Conservation (phyloP, 306 rosid species). For the Quillaja saponaria region DNA sequence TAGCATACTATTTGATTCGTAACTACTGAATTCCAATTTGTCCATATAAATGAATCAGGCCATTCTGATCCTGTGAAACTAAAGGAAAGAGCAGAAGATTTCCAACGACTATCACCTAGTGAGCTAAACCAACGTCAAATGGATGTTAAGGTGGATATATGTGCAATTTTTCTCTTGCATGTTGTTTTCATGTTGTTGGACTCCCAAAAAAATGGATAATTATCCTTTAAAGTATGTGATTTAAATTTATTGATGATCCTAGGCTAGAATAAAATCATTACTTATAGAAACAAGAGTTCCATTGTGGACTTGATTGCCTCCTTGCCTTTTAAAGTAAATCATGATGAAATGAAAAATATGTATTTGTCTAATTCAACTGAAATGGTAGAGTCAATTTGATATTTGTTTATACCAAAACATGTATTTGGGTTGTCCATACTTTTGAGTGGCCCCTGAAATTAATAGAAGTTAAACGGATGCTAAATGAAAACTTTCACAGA, state of each 20-base stretch:
- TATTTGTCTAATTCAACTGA: no score
- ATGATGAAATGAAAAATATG: no score
- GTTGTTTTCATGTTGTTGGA: neutral
- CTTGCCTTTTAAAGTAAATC: neutral
- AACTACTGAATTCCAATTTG: neutral
- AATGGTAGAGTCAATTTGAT: no score
- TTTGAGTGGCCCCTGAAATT: no score
- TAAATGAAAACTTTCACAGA: no score
- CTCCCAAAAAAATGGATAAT: neutral
- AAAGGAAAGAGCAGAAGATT: constrained; percentile 62
- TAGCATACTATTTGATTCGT: neutral
- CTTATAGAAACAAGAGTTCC: no score
- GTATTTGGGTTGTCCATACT: no score
- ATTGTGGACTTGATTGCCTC: neutral
- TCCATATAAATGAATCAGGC: constrained; percentile 40
- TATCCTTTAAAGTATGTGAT: neutral
- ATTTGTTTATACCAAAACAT: no score
- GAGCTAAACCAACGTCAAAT: constrained; percentile 60
- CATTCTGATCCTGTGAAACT: constrained; percentile 78
- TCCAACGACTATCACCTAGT: constrained; percentile 40
- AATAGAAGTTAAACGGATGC: no score
- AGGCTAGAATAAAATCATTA: no score
- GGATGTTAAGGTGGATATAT: constrained; percentile 61
- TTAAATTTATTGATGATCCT: no score
- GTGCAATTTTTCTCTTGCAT: neutral